These are phyloP conservation scores for Kalanchoe fedtschenkoi DNA, from an alignment of 164 flowering plant species.

Conservation along the genomic window DNA sequence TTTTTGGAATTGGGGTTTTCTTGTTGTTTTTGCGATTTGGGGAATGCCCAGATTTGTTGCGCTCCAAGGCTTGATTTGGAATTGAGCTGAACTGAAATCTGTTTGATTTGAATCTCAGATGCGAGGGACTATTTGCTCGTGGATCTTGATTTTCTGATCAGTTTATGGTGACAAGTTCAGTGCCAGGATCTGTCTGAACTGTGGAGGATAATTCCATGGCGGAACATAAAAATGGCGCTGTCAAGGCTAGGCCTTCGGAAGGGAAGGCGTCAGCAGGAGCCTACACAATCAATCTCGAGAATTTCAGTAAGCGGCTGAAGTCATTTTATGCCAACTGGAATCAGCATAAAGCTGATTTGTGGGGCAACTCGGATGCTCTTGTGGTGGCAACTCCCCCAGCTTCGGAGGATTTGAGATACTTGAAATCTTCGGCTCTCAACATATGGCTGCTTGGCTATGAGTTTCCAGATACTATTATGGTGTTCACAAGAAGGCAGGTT, in stretches of 20 bases:
- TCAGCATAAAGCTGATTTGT: conserved; percentile 27
- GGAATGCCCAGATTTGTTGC: not conserved
- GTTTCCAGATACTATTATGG: conserved; percentile 82
- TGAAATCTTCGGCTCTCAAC: conserved; percentile 66
- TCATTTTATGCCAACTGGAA: conserved; percentile 51
- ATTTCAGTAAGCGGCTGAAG: conserved; percentile 30
- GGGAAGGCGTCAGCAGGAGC: conserved; percentile 14
- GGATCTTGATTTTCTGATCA: conserved; percentile 3
- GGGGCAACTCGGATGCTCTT: conserved; percentile 48
- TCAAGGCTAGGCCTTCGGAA: conserved; percentile 12
- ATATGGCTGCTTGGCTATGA: conserved; percentile 76
- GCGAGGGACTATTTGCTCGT: not conserved
- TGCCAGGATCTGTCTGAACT: not conserved
- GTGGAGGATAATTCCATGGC: conserved; percentile 14
- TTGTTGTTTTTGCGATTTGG: not conserved
- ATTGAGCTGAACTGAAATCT: not conserved
- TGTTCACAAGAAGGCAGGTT: conserved; percentile 48
- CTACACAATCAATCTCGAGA: conserved; percentile 21
- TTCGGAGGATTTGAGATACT: conserved; percentile 61
- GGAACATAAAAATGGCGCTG: conserved; percentile 19
- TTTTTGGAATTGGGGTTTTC: not conserved
- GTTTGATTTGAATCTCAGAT: not conserved
- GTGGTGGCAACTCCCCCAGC: conserved; percentile 65
- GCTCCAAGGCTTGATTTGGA: not conserved
- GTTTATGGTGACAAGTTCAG: not conserved